Conservation (phyloP, 768 basidiomycete genomes). For the Hebeloma cylindrosporum region DNA sequence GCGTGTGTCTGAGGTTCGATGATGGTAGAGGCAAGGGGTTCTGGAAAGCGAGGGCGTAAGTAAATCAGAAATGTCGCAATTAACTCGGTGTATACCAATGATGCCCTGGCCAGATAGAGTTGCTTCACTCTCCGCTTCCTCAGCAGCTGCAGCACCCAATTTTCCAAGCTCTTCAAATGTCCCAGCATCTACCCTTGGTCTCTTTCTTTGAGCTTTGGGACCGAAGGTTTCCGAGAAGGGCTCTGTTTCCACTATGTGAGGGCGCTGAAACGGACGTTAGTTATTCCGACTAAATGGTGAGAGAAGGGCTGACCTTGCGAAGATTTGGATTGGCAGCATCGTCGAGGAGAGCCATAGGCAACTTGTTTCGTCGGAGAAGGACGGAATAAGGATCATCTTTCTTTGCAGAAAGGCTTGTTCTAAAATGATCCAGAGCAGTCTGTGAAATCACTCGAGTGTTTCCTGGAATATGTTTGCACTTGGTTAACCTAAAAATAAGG, state of each 20-base stretch:
- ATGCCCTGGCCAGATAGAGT: slow-evolving; percentile 38
- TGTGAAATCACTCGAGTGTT: slow-evolving; percentile 99
- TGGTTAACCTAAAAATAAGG: slow-evolving; percentile 5
- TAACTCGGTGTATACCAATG: slow-evolving; percentile 49
- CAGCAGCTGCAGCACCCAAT: slow-evolving; percentile 53
- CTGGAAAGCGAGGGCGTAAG: slow-evolving; percentile 24
- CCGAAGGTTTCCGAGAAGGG: slow-evolving; percentile 95
- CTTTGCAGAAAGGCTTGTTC: slow-evolving; percentile 79
- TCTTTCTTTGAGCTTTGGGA: slow-evolving; percentile 92
- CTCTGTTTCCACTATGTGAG: slow-evolving; percentile 96
- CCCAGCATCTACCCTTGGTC: slow-evolving; percentile 83
- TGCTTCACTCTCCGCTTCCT: slow-evolving; percentile 49
- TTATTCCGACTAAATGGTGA: background rate
- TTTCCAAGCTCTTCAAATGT: slow-evolving; percentile 89
- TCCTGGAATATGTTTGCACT: slow-evolving; percentile 44
- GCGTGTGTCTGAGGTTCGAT: slow-evolving; percentile 65
- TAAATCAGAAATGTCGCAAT: background rate
- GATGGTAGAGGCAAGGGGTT: slow-evolving; percentile 49
- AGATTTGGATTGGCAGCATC: slow-evolving; percentile 80
- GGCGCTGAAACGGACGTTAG: slow-evolving; percentile 48
- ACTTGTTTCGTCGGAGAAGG: slow-evolving; percentile 87
- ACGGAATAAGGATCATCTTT: slow-evolving; percentile 97
- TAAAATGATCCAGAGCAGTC: slow-evolving; percentile 93
- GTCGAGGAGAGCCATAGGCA: slow-evolving; percentile 94
- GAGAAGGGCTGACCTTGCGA: slow-evolving; percentile 60